Conservation (phyloP, 768 basidiomycete genomes). For the Lactifluus piperatus region DNA sequence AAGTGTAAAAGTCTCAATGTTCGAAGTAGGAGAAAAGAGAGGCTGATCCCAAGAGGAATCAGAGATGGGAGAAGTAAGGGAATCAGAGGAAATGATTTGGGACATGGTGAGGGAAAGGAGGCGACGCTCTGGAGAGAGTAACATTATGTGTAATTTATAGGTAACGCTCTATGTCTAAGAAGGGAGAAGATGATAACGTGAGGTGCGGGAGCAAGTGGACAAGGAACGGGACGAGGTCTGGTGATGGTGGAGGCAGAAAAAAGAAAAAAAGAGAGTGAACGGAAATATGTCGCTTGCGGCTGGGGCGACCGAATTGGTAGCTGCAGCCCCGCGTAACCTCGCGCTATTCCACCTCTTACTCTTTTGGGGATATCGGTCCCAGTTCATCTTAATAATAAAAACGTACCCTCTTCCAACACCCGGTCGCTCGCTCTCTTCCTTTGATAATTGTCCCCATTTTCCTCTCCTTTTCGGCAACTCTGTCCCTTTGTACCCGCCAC, state of each 20-base stretch:
- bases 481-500: neutral
- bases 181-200: slow-evolving; percentile 13
- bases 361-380: neutral
- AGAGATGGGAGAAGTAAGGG: slow-evolving; percentile 45
- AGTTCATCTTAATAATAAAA: neutral
- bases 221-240: slow-evolving; percentile 18
- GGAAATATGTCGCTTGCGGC: slow-evolving; percentile 18
- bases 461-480: neutral
- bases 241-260: slow-evolving; percentile 21
- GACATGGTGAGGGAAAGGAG: slow-evolving; percentile 38
- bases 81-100: slow-evolving; percentile 49
- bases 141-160: slow-evolving; percentile 21
- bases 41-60: slow-evolving; percentile 44
- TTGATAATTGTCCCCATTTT: neutral
- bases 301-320: slow-evolving; percentile 4
- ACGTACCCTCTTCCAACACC: neutral
- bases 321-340: neutral
- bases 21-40: slow-evolving; percentile 32
- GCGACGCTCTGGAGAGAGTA: slow-evolving; percentile 21
- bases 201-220: slow-evolving; percentile 15
- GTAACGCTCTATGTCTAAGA: slow-evolving; percentile 9
- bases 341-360: neutral
- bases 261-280: slow-evolving; percentile 4
- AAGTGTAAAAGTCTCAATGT: slow-evolving; percentile 26
- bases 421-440: neutral